Base-by-base conservation (phyloP, 164 flowering plant genomes). In the Saururus chinensis region DNA sequence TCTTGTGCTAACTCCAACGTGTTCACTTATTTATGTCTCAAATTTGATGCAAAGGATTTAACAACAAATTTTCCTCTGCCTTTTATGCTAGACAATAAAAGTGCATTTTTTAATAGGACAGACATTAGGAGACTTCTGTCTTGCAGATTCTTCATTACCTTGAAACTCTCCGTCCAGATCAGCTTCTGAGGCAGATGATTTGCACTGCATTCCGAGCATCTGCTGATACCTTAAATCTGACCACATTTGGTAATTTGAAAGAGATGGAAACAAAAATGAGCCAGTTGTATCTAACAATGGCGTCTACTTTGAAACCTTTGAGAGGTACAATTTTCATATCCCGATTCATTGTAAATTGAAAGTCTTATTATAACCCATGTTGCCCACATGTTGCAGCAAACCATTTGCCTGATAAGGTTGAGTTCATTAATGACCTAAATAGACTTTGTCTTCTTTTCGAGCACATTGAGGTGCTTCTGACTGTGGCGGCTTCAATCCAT, bases 121-220 rank as follows among this genome's bases (percentile, higher is more conserved):
- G 37, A 30, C 37, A 30, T 30, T 2, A 30, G 37, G 37, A 30
- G 37, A 40, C 35, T 59, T 66, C 41, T 23, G 62, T 60, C 60
- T 13, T 61, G 24, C 64, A 95, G 99, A 73, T 86, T 60, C 85
- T 95, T 74, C 99, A 95, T 75, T 95, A 95, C 77, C 73, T 95
- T 69, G 97, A 95, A 73, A 95, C 95, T 26, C 62, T 95, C 60
- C 80, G 73, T 51, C 99, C 97, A 0, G 76, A 86, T 68, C 89
- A 80, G 73, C 76, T 95, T 72, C 93, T 95, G 51, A 93, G 82
- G 80, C 97, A 95, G 77, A 91, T 95, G 92, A 83, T 89, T 65
- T 88, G 93, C 69, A 82, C 97, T 64, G 86, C 99, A 62, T 91
- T 95, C 73, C 75, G 87, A 74, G 99, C 90, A 61, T 71, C 97